A percentile compares a stretch with the other conserved stretches of the same genome.
These are phyloP conservation scores for Xerocomus cyaneibrunnescens DNA, from an alignment of 1,284 basidiomycete genomes.

Conservation along the genomic window DNA sequence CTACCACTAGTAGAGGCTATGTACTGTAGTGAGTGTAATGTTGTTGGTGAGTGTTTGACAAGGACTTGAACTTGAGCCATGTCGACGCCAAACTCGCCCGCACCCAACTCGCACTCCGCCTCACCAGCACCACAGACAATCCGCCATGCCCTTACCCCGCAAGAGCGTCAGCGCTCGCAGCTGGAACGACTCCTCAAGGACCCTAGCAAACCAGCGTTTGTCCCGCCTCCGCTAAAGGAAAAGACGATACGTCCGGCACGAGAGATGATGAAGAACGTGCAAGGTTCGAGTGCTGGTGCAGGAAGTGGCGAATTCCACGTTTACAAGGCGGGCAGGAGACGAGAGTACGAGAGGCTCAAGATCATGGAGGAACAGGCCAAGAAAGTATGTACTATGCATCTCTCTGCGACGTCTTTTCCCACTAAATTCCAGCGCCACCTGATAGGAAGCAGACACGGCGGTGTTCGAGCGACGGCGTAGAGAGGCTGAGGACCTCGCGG, in stretches of 20 bases:
- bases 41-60: constrained; percentile 26
- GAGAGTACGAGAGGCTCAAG: constrained; percentile 94
- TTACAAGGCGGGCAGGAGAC: constrained; percentile 91
- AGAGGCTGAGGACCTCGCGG: constrained; percentile 44
- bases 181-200: constrained; percentile 87
- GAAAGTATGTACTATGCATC: constrained; percentile 52
- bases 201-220: constrained; percentile 74
- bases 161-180: constrained; percentile 73
- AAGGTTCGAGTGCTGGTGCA: constrained; percentile 90
- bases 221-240: constrained; percentile 75
- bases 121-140: constrained; percentile 38
- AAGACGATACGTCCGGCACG: constrained; percentile 76
- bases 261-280: constrained; percentile 99
- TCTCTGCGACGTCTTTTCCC: background rate
- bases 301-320: constrained; percentile 98
- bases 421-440: background rate
- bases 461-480: constrained; percentile 33
- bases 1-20: background rate
- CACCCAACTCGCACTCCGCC: constrained; percentile 30
- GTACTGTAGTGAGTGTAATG: constrained; percentile 16
- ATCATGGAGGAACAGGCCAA: constrained; percentile 82
- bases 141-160: constrained; percentile 68
- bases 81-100: constrained; percentile 31
- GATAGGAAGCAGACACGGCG: constrained; percentile 29
- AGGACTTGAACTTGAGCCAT: constrained; percentile 19